Evolutionary conservation across 2,329 filamentous ascomycete species (phyloP).

Genomic region (Onygenales sp.): DNA sequence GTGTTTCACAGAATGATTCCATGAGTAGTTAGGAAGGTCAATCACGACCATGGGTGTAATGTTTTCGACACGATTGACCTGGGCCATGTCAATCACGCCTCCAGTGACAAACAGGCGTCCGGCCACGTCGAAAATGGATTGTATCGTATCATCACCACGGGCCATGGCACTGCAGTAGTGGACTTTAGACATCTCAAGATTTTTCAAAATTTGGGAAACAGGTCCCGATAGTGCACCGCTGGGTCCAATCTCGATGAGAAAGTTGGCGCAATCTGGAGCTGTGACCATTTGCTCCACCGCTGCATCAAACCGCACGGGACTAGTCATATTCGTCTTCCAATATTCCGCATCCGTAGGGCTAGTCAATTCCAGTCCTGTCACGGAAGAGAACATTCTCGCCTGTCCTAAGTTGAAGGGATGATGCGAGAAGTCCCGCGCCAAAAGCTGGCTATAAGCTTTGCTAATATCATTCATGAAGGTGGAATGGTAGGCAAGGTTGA

Average conservation of each 20-base stretch:
- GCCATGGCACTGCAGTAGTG: background rate
- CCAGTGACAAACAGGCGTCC: background rate
- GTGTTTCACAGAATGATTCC: conserved; percentile 13
- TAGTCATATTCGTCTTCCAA: background rate
- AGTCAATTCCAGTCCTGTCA: background rate
- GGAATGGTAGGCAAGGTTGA: conserved; percentile 6
- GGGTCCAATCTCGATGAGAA: conserved; percentile 16
- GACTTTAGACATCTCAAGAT: background rate
- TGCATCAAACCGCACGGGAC: background rate
- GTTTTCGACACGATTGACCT: background rate
- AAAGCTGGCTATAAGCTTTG: background rate
- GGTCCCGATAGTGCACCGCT: conserved; percentile 11
- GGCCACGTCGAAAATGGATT: conserved; percentile 1
- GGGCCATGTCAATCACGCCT: background rate
- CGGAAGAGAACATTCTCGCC: background rate
- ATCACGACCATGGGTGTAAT: conserved; percentile 7
- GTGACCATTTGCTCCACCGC: background rate
- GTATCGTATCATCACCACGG: conserved; percentile 4
- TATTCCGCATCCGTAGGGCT: background rate
- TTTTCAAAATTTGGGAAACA: conserved; percentile 10
- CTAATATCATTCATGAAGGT: conserved; percentile 3
- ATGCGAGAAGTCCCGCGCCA: background rate
- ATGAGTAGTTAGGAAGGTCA: conserved; percentile 17
- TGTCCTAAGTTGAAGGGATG: background rate
- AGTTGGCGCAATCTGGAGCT: background rate